A percentile compares a stretch with the other conserved stretches of the same genome.
These are phyloP conservation scores for Huntiella moniliformis DNA, from an alignment of 2,329 filamentous ascomycete species.

Conservation along the genomic window DNA sequence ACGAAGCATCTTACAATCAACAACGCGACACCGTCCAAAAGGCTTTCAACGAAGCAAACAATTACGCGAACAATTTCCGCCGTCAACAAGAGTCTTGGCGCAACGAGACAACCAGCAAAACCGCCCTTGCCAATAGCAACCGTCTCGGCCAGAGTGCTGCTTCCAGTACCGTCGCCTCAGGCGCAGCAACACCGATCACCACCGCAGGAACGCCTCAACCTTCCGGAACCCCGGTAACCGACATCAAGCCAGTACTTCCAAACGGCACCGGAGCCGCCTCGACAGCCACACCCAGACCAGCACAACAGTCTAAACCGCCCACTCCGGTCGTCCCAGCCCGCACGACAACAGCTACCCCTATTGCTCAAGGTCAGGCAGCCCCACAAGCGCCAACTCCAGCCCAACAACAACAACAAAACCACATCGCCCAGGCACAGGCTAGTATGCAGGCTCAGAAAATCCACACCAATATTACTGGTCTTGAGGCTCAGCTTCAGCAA, in stretches of 20 bases:
- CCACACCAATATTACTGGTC: constrained; percentile 15
- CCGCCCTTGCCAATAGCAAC: constrained; percentile 7
- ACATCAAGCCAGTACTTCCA: constrained; percentile 1
- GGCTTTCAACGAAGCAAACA: constrained; percentile 26
- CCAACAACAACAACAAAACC: constrained; percentile 16
- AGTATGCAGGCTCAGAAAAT: constrained; percentile 13
- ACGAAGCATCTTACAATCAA: constrained; percentile 28
- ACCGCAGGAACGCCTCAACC: constrained; percentile 8
- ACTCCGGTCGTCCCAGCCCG: constrained; percentile 6
- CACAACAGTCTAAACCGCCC: constrained; percentile 7
- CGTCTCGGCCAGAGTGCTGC: constrained; percentile 1
- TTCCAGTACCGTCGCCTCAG: not conserved
- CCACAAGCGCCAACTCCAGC: constrained; percentile 3
- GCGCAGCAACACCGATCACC: not conserved
- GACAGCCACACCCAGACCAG: constrained; percentile 6
- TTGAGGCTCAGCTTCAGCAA: constrained; percentile 13
- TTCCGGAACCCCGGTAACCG: constrained; percentile 10
- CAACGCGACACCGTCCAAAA: constrained; percentile 27
- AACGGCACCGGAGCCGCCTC: constrained; percentile 3
- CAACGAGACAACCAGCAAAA: constrained; percentile 9
- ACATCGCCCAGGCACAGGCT: constrained; percentile 17
- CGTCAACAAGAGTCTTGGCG: constrained; percentile 24
- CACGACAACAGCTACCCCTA: constrained; percentile 11
- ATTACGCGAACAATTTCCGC: constrained; percentile 29
- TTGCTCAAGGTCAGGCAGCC: constrained; percentile 12